These are phyloP conservation scores for Ormosia emarginata DNA, from an alignment of 306 rosid genomes.

Conservation along the genomic window DNA sequence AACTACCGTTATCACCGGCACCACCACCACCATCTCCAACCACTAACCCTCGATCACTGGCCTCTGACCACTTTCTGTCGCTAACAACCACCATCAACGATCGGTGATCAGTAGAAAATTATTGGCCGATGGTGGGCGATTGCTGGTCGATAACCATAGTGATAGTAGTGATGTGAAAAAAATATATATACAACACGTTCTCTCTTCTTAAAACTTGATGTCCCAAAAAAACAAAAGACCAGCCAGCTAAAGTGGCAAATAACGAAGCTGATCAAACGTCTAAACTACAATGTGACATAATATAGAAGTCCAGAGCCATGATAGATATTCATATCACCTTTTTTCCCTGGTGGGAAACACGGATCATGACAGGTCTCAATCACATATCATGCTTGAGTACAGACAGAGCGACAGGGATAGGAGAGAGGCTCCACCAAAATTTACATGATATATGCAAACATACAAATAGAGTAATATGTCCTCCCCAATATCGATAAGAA, in stretches of 20 bases:
- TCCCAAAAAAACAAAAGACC: too few species aligned
- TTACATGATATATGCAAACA: constrained; percentile 4
- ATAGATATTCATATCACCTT: background rate
- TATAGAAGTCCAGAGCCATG: background rate
- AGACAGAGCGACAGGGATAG: constrained; percentile 23
- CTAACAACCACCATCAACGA: too few species aligned
- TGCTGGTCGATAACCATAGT: too few species aligned
- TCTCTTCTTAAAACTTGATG: too few species aligned
- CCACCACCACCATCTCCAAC: too few species aligned
- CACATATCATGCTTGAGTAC: constrained; percentile 21
- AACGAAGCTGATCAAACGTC: background rate
- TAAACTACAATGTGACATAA: background rate
- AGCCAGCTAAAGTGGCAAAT: background rate
- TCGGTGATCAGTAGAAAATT: too few species aligned
- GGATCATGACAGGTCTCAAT: constrained; percentile 27
- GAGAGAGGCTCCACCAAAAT: constrained; percentile 25
- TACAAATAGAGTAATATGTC: background rate
- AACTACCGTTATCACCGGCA: too few species aligned
- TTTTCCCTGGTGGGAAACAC: constrained; percentile 23
- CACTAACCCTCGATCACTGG: too few species aligned
- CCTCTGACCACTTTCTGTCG: too few species aligned
- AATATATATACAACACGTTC: too few species aligned
- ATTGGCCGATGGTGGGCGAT: too few species aligned
- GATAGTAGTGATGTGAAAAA: too few species aligned
- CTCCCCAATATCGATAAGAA: background rate